phyloP scores from a whole-genome alignment of 805 yeast species.

The Debaryomyces hansenii region DNA sequence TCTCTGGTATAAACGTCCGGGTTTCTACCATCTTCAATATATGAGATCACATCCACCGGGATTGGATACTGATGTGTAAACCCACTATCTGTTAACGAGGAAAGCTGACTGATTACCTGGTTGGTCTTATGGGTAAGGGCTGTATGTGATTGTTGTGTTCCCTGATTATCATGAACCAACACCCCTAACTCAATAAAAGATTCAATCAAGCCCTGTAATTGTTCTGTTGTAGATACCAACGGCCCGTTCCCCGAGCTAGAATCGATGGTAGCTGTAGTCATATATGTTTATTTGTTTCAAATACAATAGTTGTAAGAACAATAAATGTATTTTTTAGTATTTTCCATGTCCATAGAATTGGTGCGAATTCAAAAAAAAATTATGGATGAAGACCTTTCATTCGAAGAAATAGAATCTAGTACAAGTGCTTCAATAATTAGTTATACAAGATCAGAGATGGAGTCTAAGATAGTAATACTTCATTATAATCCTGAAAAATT shows the following conservation, averaged over 20 bases:
- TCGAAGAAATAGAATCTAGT: not conserved
- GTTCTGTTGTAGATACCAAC: slow-evolving; percentile 27
- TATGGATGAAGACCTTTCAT: not conserved
- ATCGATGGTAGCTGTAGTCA: slow-evolving; percentile 32
- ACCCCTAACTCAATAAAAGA: slow-evolving; percentile 88
- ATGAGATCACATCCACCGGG: slow-evolving; percentile 84
- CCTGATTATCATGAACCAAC: slow-evolving; percentile 89
- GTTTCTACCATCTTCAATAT: slow-evolving; percentile 94
- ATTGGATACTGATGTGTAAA: slow-evolving; percentile 44
- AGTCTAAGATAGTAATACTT: slow-evolving; percentile 10
- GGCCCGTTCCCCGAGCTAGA: slow-evolving; percentile 26
- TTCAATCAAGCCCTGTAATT: slow-evolving; percentile 47
- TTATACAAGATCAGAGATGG: not conserved
- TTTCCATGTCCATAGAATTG: too few species aligned
- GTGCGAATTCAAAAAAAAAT: not conserved
- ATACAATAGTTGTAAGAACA: too few species aligned
- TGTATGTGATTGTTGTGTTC: slow-evolving; percentile 74
- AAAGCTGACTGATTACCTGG: slow-evolving; percentile 39
- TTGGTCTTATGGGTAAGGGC: slow-evolving; percentile 43
- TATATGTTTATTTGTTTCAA: slow-evolving; percentile 4
- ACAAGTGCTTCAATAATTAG: not conserved
- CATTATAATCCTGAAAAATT: slow-evolving; percentile 10
- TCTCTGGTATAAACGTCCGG: slow-evolving; percentile 97
- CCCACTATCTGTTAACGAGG: slow-evolving; percentile 32
- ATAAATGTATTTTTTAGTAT: too few species aligned